Evolutionary conservation across 345 rosid species (phyloP).

Genomic region (Syzygium aromaticum): DNA sequence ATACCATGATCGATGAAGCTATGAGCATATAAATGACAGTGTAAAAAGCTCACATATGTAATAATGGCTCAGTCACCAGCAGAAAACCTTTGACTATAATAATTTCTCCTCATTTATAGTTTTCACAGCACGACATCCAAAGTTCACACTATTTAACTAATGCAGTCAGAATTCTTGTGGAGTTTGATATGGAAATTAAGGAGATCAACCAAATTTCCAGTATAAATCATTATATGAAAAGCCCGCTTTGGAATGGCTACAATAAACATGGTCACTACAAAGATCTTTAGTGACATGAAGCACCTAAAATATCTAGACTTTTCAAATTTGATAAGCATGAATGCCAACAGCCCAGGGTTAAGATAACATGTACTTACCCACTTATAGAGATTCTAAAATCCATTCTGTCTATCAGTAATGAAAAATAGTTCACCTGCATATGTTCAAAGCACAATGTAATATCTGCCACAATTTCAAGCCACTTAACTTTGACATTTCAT

Average conservation of each 20-base stretch:
- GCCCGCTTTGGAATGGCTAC: neutral
- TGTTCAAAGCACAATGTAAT: neutral
- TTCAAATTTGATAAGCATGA: neutral
- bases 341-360: neutral
- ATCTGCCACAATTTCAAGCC: neutral
- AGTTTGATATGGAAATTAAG: neutral
- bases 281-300: neutral
- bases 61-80: neutral
- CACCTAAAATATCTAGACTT: neutral
- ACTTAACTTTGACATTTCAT: neutral
- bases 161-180: neutral
- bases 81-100: neutral
- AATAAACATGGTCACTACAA: neutral
- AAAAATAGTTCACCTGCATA: slow-evolving; percentile 82
- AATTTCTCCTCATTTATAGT: neutral
- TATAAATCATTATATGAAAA: neutral
- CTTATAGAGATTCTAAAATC: slow-evolving; percentile 91
- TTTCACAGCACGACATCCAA: neutral
- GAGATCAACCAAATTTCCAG: neutral
- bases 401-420: slow-evolving; percentile 60
- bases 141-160: neutral
- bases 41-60: neutral
- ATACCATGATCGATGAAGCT: neutral
- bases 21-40: neutral
- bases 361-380: slow-evolving; percentile 45